Evolutionary conservation across 2,329 filamentous ascomycete species (phyloP).

Genomic region (Curvularia spicifera): DNA sequence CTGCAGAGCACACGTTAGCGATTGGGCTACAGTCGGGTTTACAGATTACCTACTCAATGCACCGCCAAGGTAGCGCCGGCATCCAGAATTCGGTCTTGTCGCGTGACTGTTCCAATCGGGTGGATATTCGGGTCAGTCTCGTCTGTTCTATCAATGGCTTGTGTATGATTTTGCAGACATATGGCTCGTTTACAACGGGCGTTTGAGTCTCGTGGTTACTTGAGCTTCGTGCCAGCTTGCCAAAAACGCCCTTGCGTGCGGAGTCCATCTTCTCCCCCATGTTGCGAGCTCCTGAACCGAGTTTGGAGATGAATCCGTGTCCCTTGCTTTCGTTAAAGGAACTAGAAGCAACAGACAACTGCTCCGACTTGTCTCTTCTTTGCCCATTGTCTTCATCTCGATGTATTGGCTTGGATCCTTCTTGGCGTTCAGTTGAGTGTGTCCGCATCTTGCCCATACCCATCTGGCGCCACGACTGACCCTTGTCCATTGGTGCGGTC

Average conservation of each 20-base stretch:
- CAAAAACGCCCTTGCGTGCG: conserved; percentile 81
- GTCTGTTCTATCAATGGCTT: conserved; percentile 87
- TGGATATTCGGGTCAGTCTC: conserved; percentile 88
- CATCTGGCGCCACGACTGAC: conserved; percentile 72
- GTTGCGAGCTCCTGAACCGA: conserved; percentile 74
- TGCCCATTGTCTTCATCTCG: conserved; percentile 38
- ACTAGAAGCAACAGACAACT: conserved; percentile 50
- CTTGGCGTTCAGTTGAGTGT: conserved; percentile 73
- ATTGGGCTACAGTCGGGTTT: too few relatives aligned
- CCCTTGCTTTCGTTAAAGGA: conserved; percentile 67
- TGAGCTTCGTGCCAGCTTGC: conserved; percentile 73
- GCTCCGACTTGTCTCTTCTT: conserved; percentile 42
- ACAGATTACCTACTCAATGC: conserved; percentile 74
- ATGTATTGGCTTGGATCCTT: conserved; percentile 39
- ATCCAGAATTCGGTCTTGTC: conserved; percentile 99
- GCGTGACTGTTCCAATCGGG: conserved; percentile 81
- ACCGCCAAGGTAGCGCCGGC: conserved; percentile 93
- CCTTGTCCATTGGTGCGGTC: conserved; percentile 70
- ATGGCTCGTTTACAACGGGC: conserved; percentile 76
- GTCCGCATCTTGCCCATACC: conserved; percentile 65
- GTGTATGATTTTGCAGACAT: conserved; percentile 84
- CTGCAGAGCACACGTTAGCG: conserved; percentile 45
- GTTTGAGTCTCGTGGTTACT: conserved; percentile 72
- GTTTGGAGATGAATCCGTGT: conserved; percentile 71
- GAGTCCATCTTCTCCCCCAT: conserved; percentile 74